phyloP scores from a whole-genome alignment of 495 filamentous ascomycete genomes.

The Podospora comata region DNA sequence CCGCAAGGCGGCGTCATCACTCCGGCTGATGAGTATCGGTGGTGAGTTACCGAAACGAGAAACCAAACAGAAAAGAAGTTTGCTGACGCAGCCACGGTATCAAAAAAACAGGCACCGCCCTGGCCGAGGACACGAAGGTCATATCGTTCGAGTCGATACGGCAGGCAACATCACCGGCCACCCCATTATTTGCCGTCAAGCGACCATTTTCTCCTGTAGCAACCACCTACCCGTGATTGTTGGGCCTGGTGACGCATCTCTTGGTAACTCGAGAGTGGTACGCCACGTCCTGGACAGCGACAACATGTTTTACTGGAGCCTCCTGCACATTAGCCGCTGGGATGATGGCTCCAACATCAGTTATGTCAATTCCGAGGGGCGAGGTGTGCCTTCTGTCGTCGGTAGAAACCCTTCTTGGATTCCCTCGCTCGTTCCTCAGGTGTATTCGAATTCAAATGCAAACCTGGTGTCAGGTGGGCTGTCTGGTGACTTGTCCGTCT shows the following conservation, averaged over 20 bases:
- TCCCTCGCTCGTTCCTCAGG: background rate
- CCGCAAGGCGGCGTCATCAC: background rate
- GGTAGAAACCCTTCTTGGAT: background rate
- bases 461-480: background rate
- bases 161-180: slow-evolving; percentile 2
- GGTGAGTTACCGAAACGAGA: background rate
- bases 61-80: background rate
- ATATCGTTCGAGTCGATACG: background rate
- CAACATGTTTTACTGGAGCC: background rate
- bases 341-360: background rate
- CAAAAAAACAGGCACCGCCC: background rate
- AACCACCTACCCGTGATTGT: background rate
- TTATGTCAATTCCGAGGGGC: background rate
- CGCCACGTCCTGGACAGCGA: background rate
- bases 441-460: background rate
- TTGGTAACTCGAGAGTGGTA: background rate
- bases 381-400: background rate
- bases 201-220: background rate
- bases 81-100: background rate
- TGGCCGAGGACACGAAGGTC: background rate
- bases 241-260: background rate
- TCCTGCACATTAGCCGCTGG: background rate
- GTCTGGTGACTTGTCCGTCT: background rate
- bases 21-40: background rate
- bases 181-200: background rate